A percentile compares a stretch with the other conserved stretches of the same genome.
Conservation (phyloP, 83 land plant genomes). For the Thuja plicata region DNA sequence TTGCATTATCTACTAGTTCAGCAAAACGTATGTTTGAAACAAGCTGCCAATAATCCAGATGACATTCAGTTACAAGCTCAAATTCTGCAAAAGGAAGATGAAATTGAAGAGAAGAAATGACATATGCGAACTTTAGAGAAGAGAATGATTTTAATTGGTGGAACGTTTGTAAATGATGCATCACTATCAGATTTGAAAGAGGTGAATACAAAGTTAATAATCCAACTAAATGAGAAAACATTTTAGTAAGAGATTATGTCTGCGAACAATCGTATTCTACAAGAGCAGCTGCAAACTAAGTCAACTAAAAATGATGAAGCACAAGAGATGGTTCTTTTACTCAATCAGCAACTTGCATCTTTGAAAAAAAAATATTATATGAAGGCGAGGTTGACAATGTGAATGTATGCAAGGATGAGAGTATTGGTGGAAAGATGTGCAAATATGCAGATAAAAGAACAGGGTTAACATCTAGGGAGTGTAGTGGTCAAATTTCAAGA, state of each 20-base stretch:
- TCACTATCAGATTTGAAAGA: constrained; percentile 60
- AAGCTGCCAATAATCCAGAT: constrained; percentile 17
- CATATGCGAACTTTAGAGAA: constrained; percentile 75
- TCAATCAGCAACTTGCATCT: constrained; percentile 38
- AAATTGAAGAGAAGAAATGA: constrained; percentile 79
- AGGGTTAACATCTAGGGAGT: constrained; percentile 1
- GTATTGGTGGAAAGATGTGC: background rate
- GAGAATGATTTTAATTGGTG: constrained; percentile 70
- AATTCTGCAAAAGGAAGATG: constrained; percentile 65
- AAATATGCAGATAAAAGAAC: background rate
- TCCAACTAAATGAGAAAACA: constrained; percentile 65
- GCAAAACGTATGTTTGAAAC: constrained; percentile 25
- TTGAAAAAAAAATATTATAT: constrained; percentile 15
- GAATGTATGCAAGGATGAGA: background rate
- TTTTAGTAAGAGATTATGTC: constrained; percentile 84
- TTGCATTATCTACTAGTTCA: constrained; percentile 30
- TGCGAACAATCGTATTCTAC: constrained; percentile 94
- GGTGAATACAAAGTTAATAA: constrained; percentile 50
- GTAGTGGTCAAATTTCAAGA: constrained; percentile 9
- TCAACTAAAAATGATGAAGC: constrained; percentile 43
- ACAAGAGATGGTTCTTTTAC: constrained; percentile 40
- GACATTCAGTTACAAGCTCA: constrained; percentile 39
- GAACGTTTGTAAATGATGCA: constrained; percentile 31
- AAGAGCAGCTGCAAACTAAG: constrained; percentile 85
- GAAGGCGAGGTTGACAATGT: background rate